Evolutionary conservation across 2,329 filamentous ascomycete species (phyloP), one percentile per base, ranked within the genome.

Genomic region (Sporothrix curviconia): DNA sequence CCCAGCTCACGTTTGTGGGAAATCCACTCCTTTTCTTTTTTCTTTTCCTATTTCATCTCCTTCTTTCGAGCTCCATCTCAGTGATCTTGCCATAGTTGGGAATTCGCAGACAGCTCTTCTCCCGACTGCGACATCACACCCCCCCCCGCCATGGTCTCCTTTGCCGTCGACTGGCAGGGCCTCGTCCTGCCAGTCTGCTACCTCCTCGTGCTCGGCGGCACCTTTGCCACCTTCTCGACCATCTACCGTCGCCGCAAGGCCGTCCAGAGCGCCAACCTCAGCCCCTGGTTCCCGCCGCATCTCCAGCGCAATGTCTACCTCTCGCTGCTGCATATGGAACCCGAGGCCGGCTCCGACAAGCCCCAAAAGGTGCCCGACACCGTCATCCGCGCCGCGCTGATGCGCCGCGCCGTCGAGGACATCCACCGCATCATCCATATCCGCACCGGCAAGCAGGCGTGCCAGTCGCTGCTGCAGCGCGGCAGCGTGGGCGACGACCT

Each of bases 401-500:
- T 99, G 67, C 84, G 90, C 64, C 86, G 94, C 66, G 94, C 94
- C 32, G 85, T 90, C 36, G 92, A 97, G 71, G 92, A 97, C 70
- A 95, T 99, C 68, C 84, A 88, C 69, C 86, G 94, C 62, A 89
- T 99, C 61, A 87, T 97, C 67, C 85, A 94, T 70, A 83, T 99
- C 68, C 84, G 92, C 68, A 87, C 83, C 58, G 87, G 90, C 65
- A 99, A 97, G 77, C 88, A 89, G 66, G 90, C 94, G 7, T 84
- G 95, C 68, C 86, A 87, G 68, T 82, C 85, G 24, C 76, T 99
- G 64, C 74, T 97, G 65, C 90, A 95, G 73, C 81, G 90, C 62
- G 94, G 94, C 50, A 95, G 90, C 67, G 91, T 99, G 1, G 92
- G 94, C 14, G 94, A 99, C 70, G 94, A 99, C 71, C 74, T 99